phyloP scores from a whole-genome alignment of 2,329 filamentous ascomycete species.

The Calonectria ilicicola region DNA sequence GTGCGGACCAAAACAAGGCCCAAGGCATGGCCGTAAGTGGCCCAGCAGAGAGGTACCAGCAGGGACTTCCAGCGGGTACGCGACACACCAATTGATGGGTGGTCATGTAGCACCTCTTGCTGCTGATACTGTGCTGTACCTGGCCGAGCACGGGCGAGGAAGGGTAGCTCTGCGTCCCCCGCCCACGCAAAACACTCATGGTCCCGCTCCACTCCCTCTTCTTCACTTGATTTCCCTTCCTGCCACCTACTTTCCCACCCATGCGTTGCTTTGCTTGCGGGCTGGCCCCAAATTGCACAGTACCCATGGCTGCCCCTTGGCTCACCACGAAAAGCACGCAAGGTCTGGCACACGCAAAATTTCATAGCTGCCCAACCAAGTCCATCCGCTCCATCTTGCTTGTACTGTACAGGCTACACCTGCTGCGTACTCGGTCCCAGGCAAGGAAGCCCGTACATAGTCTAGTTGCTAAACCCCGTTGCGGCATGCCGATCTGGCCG shows the following conservation, averaged over 20 bases:
- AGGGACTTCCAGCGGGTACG: constrained; percentile 52
- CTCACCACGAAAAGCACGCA: constrained; percentile 22
- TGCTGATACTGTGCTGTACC: constrained; percentile 54
- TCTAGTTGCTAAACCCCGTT: constrained; percentile 23
- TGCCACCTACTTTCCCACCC: constrained; percentile 32
- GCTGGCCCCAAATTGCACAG: not conserved
- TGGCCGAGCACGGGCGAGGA: constrained; percentile 38
- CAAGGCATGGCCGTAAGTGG: constrained; percentile 41
- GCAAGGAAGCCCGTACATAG: not conserved
- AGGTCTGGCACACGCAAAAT: constrained; percentile 21
- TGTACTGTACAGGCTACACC: not conserved
- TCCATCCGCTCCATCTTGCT: constrained; percentile 11
- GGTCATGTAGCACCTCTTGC: constrained; percentile 47
- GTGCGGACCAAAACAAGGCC: constrained; percentile 43
- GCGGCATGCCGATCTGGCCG: constrained; percentile 32
- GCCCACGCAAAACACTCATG: constrained; percentile 36
- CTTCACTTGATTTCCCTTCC: constrained; percentile 33
- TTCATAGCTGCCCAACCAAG: constrained; percentile 38
- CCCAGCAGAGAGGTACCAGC: constrained; percentile 44
- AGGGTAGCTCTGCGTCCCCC: constrained; percentile 48
- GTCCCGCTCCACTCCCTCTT: constrained; percentile 46
- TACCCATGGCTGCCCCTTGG: constrained; percentile 6
- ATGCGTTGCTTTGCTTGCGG: constrained; percentile 20
- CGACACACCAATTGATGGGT: constrained; percentile 50
- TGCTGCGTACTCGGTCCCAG: constrained; percentile 3